A percentile compares a stretch with the other conserved stretches of the same genome.
Conservation (phyloP, 306 rosid species). For the Cucumis melo region DNA sequence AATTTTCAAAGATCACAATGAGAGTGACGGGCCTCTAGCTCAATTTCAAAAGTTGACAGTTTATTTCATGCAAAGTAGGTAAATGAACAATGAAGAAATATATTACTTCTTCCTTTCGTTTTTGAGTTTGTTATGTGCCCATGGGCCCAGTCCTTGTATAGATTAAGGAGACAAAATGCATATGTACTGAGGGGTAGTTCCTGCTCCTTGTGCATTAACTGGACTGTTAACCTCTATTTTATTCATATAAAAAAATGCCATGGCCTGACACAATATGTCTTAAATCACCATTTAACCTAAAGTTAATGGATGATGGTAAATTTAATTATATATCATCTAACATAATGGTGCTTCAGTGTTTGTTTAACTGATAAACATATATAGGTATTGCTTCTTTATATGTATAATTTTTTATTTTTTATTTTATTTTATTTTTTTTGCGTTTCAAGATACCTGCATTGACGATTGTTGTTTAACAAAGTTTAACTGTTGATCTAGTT, state of each 20-base stretch:
- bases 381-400: background rate
- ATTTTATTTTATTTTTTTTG: no score
- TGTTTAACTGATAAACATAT: background rate
- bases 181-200: background rate
- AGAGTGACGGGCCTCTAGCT: background rate
- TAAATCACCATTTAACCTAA: no score
- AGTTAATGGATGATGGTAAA: no score
- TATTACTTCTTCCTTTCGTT: background rate
- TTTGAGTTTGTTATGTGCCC: background rate
- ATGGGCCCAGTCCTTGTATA: background rate
- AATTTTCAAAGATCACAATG: background rate
- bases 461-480: background rate
- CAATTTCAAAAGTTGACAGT: background rate
- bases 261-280: background rate
- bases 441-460: background rate
- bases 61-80: background rate
- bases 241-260: background rate
- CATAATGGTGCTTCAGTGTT: background rate
- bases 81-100: background rate
- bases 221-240: background rate
- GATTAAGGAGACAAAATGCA: background rate
- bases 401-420: background rate
- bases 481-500: conserved; percentile 29
- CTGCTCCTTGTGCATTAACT: background rate
- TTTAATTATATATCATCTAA: no score